Percentiles rank a stretch among this genome's conserved stretches.
These are phyloP conservation scores for Picea sitchensis DNA, from an alignment of 75 land plant species.

Conservation along the genomic window DNA sequence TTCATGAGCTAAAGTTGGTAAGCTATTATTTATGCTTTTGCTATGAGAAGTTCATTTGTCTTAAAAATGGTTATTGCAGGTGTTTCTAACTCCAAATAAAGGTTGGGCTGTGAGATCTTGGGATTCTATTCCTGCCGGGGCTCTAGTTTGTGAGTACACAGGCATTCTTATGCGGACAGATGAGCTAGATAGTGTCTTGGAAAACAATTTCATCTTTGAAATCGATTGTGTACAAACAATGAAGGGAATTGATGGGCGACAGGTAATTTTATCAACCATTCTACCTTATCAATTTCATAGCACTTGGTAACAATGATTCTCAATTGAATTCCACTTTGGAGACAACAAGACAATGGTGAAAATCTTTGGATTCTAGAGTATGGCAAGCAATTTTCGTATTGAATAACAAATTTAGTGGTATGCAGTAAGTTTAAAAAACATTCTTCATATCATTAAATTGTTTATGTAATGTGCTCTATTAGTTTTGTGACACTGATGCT, in stretches of 20 bases:
- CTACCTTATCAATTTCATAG: too few species aligned
- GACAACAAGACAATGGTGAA: not conserved
- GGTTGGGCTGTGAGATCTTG: slow-evolving; percentile 96
- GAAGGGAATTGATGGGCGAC: slow-evolving; percentile 76
- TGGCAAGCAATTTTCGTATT: too few species aligned
- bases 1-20: not conserved
- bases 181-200: slow-evolving; percentile 33
- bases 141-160: slow-evolving; percentile 85
- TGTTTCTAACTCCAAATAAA: slow-evolving; percentile 72
- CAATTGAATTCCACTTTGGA: not conserved
- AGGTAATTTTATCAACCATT: slow-evolving; percentile 36
- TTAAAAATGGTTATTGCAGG: slow-evolving; percentile 31
- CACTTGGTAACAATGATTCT: not conserved
- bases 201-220: slow-evolving; percentile 81
- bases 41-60: not conserved
- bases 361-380: too few species aligned
- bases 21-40: not conserved
- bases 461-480: too few species aligned
- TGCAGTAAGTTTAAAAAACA: too few species aligned
- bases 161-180: slow-evolving; percentile 64
- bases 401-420: too few species aligned
- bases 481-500: too few species aligned
- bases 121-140: slow-evolving; percentile 94
- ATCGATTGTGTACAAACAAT: slow-evolving; percentile 89
- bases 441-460: too few species aligned